These are phyloP conservation scores for Adansonia gregorii DNA, from an alignment of 441 rosid species.

Conservation along the genomic window DNA sequence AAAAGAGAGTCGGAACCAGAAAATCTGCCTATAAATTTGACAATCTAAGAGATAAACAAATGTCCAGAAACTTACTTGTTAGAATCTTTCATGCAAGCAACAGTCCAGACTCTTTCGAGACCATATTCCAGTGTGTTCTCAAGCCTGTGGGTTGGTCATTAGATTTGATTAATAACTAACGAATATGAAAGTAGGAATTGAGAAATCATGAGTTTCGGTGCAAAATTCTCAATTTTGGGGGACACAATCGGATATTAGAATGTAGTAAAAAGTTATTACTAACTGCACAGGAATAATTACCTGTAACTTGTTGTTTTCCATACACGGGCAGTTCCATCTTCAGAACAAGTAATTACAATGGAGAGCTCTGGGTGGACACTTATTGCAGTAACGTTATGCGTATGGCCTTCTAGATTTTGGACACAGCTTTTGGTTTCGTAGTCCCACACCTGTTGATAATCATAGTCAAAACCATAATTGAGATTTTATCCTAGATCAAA, in stretches of 20 bases:
- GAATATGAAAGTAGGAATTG: not conserved
- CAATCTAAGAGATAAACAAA: not conserved
- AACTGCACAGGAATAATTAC: conserved; percentile 36
- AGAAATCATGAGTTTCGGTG: not conserved
- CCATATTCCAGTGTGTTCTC: conserved; percentile 88
- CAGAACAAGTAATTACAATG: conserved; percentile 79
- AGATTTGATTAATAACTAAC: not conserved
- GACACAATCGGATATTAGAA: not conserved
- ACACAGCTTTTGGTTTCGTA: conserved; percentile 82
- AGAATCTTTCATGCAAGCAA: conserved; percentile 75
- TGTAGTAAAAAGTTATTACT: not conserved
- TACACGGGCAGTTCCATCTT: conserved; percentile 77
- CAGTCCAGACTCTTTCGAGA: conserved; percentile 90
- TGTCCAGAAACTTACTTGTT: conserved; percentile 61
- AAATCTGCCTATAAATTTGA: not conserved
- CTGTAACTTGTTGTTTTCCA: conserved; percentile 87
- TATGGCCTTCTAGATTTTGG: conserved; percentile 81
- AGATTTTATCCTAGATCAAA: not conserved
- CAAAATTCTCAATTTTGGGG: not conserved
- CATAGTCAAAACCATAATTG: not conserved
- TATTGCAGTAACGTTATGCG: conserved; percentile 84
- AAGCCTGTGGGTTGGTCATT: conserved; percentile 52
- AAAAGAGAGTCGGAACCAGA: not conserved
- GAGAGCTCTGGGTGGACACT: conserved; percentile 86
- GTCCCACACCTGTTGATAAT: conserved; percentile 75